Percentiles rank a stretch among this genome's conserved stretches.
These are phyloP conservation scores for Paramecium bursaria DNA, from an alignment of 73 alveolate genomes.

Conservation along the genomic window DNA sequence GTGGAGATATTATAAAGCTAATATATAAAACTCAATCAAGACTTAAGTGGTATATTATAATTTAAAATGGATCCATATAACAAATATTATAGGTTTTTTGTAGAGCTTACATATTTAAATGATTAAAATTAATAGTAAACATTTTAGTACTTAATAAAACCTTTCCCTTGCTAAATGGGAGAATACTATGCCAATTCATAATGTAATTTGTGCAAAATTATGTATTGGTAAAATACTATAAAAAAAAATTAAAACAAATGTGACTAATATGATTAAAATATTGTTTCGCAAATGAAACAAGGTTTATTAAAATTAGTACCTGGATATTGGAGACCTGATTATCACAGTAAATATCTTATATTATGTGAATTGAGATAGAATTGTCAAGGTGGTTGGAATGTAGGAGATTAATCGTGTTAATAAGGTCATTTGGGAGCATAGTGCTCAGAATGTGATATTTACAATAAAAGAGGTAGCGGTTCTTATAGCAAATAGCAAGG, in stretches of 20 bases:
- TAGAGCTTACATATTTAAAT: too few relatives aligned
- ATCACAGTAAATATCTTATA: conserved; percentile 5
- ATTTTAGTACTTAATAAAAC: too few relatives aligned
- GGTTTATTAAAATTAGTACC: conserved; percentile 15
- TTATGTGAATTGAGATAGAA: not conserved
- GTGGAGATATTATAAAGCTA: too few relatives aligned
- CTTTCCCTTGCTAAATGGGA: conserved; percentile 36
- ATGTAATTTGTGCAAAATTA: not conserved
- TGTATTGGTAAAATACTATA: conserved; percentile 6
- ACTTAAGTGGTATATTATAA: too few relatives aligned
- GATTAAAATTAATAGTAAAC: too few relatives aligned
- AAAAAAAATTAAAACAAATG: not conserved
- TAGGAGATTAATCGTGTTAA: conserved; percentile 24
- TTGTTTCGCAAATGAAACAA: not conserved
- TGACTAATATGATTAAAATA: not conserved
- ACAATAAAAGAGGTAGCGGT: conserved; percentile 23
- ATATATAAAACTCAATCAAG: too few relatives aligned
- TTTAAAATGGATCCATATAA: too few relatives aligned
- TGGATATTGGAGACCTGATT: conserved; percentile 57
- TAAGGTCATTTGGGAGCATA: conserved; percentile 25
- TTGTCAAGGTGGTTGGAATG: conserved; percentile 59
- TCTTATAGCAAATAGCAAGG: not conserved
- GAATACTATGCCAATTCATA: not conserved
- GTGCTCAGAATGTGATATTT: conserved; percentile 53
- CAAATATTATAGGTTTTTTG: too few relatives aligned